Percentiles rank a stretch among this genome's conserved stretches.
Conservation (phyloP, 2,329 filamentous ascomycete genomes). For the Helotiales sp. region DNA sequence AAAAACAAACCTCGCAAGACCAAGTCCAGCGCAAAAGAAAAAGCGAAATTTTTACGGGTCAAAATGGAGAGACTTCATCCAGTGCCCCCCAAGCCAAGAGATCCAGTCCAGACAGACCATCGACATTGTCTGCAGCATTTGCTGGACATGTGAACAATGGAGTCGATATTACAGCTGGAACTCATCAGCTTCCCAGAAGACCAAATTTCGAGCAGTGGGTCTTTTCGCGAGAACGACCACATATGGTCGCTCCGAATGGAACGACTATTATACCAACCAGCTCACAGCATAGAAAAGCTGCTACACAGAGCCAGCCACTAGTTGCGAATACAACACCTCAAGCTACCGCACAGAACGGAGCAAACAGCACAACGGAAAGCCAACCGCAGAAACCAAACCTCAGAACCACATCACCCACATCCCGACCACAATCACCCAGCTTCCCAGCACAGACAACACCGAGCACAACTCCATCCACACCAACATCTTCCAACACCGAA, state of each 20-base stretch:
- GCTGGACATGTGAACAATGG: not conserved
- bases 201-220: not conserved
- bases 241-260: not conserved
- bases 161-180: not conserved
- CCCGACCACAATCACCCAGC: not conserved
- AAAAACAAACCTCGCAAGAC: not conserved
- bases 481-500: too few species aligned
- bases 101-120: slow-evolving; percentile 3
- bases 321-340: not conserved
- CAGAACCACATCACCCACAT: not conserved
- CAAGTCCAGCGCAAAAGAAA: not conserved
- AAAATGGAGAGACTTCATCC: not conserved
- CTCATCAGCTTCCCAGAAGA: not conserved
- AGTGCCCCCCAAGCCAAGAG: not conserved
- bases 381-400: not conserved
- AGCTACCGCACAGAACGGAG: not conserved
- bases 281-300: not conserved
- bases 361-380: too few species aligned
- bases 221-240: not conserved
- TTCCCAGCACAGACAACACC: not conserved
- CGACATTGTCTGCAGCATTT: not conserved
- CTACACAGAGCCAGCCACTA: not conserved
- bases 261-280: not conserved
- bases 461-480: not conserved
- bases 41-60: not conserved